These are phyloP conservation scores for Phytopythium cucurbitacearum DNA, from an alignment of 352 stramenopile genomes.

Conservation along the genomic window DNA sequence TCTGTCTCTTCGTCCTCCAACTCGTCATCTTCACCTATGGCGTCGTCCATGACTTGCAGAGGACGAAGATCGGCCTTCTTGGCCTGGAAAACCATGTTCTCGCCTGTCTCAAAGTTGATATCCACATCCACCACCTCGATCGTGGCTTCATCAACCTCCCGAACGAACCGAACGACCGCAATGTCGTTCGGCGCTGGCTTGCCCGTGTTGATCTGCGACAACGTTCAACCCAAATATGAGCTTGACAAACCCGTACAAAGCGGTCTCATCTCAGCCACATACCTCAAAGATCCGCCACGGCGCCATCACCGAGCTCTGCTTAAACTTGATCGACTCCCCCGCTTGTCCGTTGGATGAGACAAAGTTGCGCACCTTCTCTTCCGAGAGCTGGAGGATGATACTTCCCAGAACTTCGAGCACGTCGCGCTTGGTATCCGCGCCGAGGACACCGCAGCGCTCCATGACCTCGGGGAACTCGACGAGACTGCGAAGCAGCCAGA, in stretches of 20 bases:
- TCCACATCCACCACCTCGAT: constrained; percentile 87
- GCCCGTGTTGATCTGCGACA: constrained; percentile 53
- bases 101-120: constrained; percentile 84
- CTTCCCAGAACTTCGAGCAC: constrained; percentile 67
- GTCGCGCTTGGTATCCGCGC: constrained; percentile 54
- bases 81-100: constrained; percentile 78
- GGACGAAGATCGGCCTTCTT: constrained; percentile 53
- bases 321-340: constrained; percentile 48
- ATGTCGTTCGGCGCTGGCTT: constrained; percentile 83
- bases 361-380: constrained; percentile 67
- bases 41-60: constrained; percentile 80
- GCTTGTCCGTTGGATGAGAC: constrained; percentile 41
- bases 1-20: constrained; percentile 66
- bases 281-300: constrained; percentile 86
- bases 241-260: not conserved
- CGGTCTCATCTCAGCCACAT: not conserved
- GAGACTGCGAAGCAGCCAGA: constrained; percentile 82
- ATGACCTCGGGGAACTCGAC: constrained; percentile 82
- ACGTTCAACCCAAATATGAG: not conserved
- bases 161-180: constrained; percentile 77
- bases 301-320: constrained; percentile 51
- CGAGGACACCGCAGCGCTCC: constrained; percentile 38
- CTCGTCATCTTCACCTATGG: constrained; percentile 73
- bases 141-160: constrained; percentile 62
- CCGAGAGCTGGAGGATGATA: constrained; percentile 77